Evolutionary conservation across 2,329 filamentous ascomycete species (phyloP).

Genomic region (Ceratocystis cubensis): DNA sequence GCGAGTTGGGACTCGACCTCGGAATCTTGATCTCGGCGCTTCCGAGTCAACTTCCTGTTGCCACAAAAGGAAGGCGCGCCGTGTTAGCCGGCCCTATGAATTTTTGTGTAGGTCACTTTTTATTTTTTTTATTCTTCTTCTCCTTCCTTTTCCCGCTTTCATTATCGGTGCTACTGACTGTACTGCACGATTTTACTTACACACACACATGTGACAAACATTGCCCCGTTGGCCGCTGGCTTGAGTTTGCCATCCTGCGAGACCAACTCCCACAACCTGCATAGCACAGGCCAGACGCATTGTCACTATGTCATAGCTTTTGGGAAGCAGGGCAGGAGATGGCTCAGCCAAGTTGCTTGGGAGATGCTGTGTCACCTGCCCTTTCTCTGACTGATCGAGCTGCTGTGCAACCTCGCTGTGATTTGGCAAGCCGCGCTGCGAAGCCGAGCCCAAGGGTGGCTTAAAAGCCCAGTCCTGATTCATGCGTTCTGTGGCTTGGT

Average conservation of each 20-base stretch:
- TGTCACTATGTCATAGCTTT: background rate
- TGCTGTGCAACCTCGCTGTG: background rate
- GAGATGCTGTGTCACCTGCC: background rate
- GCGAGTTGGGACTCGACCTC: background rate
- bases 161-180: background rate
- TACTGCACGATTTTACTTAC: background rate
- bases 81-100: too few species aligned
- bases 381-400: conserved; percentile 1
- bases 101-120: background rate
- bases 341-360: background rate
- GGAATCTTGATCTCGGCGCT: background rate
- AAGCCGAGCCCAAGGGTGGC: background rate
- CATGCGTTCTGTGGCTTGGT: background rate
- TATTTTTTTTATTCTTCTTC: background rate
- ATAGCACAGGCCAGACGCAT: background rate
- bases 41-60: background rate
- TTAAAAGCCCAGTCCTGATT: background rate
- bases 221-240: background rate
- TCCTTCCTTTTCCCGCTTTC: background rate
- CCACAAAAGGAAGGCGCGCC: background rate
- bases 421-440: conserved; percentile 27
- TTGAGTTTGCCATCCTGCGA: background rate
- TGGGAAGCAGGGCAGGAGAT: background rate
- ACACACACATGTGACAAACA: background rate
- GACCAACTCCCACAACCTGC: background rate